A percentile compares a stretch with the other conserved stretches of the same genome.
Conservation (phyloP, 225 moss, liverwort and hornwort species). For the Sphagnum contortum region DNA sequence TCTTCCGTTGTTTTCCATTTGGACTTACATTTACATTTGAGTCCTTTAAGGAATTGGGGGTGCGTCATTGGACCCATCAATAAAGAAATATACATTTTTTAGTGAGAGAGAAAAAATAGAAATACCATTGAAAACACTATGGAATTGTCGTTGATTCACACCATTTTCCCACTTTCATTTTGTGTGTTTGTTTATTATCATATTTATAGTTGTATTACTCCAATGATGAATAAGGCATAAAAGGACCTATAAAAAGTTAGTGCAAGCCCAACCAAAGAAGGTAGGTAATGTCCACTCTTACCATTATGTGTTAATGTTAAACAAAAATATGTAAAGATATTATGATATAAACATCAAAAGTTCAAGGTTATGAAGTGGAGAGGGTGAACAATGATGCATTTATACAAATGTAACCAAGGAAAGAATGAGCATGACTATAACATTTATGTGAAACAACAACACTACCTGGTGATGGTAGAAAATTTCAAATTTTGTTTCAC, state of each 20-base stretch:
- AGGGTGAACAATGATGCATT: slow-evolving; percentile 18
- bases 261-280: slow-evolving; percentile 69
- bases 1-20: too few species aligned
- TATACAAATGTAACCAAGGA: slow-evolving; percentile 90
- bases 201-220: slow-evolving; percentile 37
- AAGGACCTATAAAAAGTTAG: slow-evolving; percentile 77
- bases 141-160: slow-evolving; percentile 51
- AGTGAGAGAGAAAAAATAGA: too few species aligned
- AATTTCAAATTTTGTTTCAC: slow-evolving; percentile 62
- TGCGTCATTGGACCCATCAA: too few species aligned
- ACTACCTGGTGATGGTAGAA: slow-evolving; percentile 79
- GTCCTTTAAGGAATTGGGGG: too few species aligned
- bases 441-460: slow-evolving; percentile 66
- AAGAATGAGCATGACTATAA: slow-evolving; percentile 69
- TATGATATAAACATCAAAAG: too few species aligned
- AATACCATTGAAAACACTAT: slow-evolving; percentile 6
- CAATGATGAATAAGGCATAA: slow-evolving; percentile 69
- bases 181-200: slow-evolving; percentile 5
- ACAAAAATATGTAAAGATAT: too few species aligned
- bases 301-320: slow-evolving; percentile 47
- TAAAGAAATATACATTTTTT: too few species aligned
- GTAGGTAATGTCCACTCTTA: slow-evolving; percentile 66
- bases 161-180: slow-evolving; percentile 50
- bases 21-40: too few species aligned
- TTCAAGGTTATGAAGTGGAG: too few species aligned